Conservation (phyloP, 129 eudicot genomes). For the Flaveria robusta region DNA sequence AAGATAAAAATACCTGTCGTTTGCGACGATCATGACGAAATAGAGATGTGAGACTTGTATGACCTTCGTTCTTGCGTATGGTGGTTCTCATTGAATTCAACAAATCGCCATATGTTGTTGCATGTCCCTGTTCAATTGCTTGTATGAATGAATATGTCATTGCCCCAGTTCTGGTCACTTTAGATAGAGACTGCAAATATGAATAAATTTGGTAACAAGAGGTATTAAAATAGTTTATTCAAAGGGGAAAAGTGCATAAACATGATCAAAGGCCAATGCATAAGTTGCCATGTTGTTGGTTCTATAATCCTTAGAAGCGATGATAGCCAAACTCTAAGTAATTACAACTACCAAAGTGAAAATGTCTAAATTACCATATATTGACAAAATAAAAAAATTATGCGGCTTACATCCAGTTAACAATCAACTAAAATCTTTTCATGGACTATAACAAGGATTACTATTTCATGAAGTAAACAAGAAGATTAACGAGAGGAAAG, state of each 20-base stretch:
- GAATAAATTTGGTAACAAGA: neutral
- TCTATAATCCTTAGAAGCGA: no score
- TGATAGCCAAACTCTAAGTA: no score
- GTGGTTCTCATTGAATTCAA: conserved; percentile 79
- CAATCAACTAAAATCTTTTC: neutral
- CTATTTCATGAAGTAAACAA: conserved; percentile 6
- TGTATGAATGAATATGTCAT: conserved; percentile 95
- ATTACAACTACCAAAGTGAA: no score
- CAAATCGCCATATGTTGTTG: conserved; percentile 73
- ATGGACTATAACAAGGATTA: neutral
- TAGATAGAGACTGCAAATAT: conserved; percentile 65
- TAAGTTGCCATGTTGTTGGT: no score
- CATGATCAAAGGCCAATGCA: no score
- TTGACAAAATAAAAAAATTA: neutral
- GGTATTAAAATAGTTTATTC: neutral
- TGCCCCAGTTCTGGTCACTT: conserved; percentile 88
- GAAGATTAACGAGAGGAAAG: conserved; percentile 2
- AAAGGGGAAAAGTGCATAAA: neutral
- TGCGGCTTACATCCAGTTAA: neutral
- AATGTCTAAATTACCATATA: neutral
- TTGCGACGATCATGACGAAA: conserved; percentile 56
- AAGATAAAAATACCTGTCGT: conserved; percentile 56
- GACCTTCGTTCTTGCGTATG: conserved; percentile 60
- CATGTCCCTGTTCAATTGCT: conserved; percentile 79
- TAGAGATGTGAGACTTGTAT: conserved; percentile 55